These are phyloP conservation scores for Stylosanthes scabra DNA, from an alignment of 331 rosid genomes.

Conservation along the genomic window DNA sequence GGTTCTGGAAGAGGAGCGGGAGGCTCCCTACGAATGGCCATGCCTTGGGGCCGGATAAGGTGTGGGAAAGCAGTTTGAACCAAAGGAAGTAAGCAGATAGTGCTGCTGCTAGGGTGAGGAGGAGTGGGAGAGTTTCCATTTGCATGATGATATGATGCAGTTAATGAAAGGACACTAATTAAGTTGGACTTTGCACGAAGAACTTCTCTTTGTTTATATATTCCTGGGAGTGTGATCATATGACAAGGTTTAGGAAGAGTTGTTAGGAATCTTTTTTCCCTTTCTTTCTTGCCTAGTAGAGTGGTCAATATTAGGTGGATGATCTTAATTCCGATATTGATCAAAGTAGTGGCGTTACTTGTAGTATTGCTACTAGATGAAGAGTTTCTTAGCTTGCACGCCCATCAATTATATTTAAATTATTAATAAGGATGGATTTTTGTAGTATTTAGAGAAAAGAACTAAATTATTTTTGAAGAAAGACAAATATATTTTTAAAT, in stretches of 20 bases:
- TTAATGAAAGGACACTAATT: not conserved
- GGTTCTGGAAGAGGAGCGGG: constrained; percentile 62
- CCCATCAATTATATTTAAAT: no score
- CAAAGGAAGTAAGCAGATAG: constrained; percentile 63
- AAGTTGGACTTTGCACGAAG: not conserved
- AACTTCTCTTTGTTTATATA: constrained; percentile 20
- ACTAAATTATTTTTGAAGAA: no score
- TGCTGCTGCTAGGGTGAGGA: constrained; percentile 46
- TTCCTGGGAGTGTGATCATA: constrained; percentile 22
- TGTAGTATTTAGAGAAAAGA: no score
- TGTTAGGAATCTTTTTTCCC: constrained; percentile 60
- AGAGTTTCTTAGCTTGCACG: not conserved
- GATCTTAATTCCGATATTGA: not conserved
- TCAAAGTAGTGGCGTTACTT: not conserved
- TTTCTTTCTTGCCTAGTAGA: not conserved
- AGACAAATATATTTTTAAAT: no score
- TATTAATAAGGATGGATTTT: no score
- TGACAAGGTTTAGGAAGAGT: constrained; percentile 51
- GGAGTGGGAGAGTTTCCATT: constrained; percentile 61
- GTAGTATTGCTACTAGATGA: not conserved
- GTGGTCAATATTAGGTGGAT: constrained; percentile 40
- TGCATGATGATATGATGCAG: not conserved
- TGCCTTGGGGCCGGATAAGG: constrained; percentile 71
- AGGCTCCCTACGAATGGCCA: constrained; percentile 87
- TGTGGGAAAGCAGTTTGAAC: constrained; percentile 61